These are phyloP conservation scores for Saprolegnia diclina DNA, from an alignment of 352 stramenopile genomes.

Conservation along the genomic window DNA sequence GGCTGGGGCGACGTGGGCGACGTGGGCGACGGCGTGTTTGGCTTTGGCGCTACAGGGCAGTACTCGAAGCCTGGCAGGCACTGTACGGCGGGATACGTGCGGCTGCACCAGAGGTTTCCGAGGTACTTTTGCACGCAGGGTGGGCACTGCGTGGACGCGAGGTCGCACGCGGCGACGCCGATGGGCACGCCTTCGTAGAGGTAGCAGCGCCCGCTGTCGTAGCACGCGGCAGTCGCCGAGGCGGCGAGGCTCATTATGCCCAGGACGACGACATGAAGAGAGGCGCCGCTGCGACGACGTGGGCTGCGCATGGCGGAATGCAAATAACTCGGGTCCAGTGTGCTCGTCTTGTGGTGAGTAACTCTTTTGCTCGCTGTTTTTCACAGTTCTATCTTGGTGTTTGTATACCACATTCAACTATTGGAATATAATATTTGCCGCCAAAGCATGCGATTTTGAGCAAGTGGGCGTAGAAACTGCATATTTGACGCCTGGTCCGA, in stretches of 20 bases:
- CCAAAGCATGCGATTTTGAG: neutral
- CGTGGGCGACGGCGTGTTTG: neutral
- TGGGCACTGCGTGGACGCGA: neutral
- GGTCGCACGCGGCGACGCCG: neutral
- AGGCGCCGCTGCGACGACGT: neutral
- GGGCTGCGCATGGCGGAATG: neutral
- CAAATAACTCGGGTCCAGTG: neutral
- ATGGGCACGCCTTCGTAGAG: neutral
- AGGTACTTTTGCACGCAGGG: slow-evolving; percentile 1
- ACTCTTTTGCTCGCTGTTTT: neutral
- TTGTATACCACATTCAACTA: neutral
- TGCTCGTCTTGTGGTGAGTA: neutral
- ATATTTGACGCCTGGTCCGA: neutral
- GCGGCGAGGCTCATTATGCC: neutral
- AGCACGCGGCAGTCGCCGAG: neutral
- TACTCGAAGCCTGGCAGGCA: slow-evolving; percentile 4
- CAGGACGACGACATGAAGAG: neutral
- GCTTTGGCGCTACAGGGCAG: neutral
- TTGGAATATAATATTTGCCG: neutral
- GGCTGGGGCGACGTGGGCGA: neutral
- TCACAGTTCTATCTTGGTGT: neutral
- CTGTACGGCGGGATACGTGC: neutral
- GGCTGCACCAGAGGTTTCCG: slow-evolving; percentile 7
- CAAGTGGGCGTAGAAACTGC: neutral
- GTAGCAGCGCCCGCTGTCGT: neutral